Conservation (phyloP, 2,329 filamentous ascomycete species). For the Nemania sp. region DNA sequence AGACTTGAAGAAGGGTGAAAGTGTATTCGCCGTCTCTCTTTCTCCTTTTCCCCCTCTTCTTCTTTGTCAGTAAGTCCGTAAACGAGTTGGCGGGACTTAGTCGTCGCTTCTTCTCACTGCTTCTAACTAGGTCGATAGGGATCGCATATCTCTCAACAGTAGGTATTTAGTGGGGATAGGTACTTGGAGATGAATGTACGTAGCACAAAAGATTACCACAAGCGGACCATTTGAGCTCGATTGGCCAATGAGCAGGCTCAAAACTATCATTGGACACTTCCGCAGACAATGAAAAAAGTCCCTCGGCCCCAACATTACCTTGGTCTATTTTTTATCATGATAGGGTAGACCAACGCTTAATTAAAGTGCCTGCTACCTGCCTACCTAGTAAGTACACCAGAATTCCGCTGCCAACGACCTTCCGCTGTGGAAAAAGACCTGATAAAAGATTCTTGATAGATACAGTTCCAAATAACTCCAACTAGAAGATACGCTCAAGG, state of each 20-base stretch:
- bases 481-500: slow-evolving; percentile 10
- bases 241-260: slow-evolving; percentile 36
- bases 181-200: slow-evolving; percentile 38
- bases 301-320: slow-evolving; percentile 32
- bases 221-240: slow-evolving; percentile 36
- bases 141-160: slow-evolving; percentile 1
- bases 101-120: background rate
- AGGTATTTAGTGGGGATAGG: slow-evolving; percentile 35
- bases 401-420: slow-evolving; percentile 9
- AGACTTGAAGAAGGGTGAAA: background rate
- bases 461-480: background rate
- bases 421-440: background rate
- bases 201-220: slow-evolving; percentile 39
- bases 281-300: slow-evolving; percentile 33
- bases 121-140: slow-evolving; percentile 1
- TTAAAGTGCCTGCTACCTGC: slow-evolving; percentile 20
- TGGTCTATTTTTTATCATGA: slow-evolving; percentile 20
- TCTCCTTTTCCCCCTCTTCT: background rate
- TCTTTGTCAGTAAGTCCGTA: background rate
- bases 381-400: slow-evolving; percentile 13
- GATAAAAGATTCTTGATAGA: slow-evolving; percentile 8
- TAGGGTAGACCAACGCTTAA: slow-evolving; percentile 2
- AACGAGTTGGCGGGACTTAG: slow-evolving; percentile 5
- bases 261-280: slow-evolving; percentile 18
- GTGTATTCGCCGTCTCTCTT: background rate